Evolutionary conservation across 208 protist species (phyloP), one percentile per base, ranked within the genome.

Genomic region (Leishmania lainsoni): DNA sequence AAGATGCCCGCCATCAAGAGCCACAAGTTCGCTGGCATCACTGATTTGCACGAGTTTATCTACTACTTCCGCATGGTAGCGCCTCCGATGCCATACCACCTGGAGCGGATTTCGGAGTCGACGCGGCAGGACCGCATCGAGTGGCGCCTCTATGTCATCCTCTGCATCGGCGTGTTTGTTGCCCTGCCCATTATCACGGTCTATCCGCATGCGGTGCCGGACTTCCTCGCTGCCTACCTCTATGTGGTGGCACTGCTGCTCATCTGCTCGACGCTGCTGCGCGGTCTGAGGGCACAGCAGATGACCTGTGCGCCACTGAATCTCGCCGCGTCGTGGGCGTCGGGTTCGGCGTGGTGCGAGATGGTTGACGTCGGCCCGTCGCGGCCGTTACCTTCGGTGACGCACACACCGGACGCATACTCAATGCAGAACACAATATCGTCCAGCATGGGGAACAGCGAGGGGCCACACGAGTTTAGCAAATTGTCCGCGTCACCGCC

Each of bases 1-100:
- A 90, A 89, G 83, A 76, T 93, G 78, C 90, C 88, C 20, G 84
- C 79, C 6, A 92, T 90, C 74, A 86, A 87, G 54, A 89, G 81
- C 35, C 86, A 93, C 59, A 91, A 81, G 63, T 93, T 93, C 56
- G 73, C 86, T 9, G 84, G 76, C 68, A 83, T 93, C 56, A 70
- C 61, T 9, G 48, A 89, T 72, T 48, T 89, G 35, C 45, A 85
- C 58, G 84, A 88, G 61, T 93, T 93, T 49, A 58, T 93, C 12
- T 66, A 86, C 20, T 91, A 90, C 72, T 93, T 93, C 69, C 83
- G 79, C 22, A 32, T 85, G 5, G 80, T 93, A 3, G 86, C 88
- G 5, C 90, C 86, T 63, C 71, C 82, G 75, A 81, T 74, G 61
- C 86, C 81, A 5, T 80, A 71, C 39, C 83, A 80, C 54, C 78